Evolutionary conservation across 2,329 filamentous ascomycete genomes (phyloP), one percentile per base, ranked within the genome.

Genomic region (Stagonosporopsis vannaccii): DNA sequence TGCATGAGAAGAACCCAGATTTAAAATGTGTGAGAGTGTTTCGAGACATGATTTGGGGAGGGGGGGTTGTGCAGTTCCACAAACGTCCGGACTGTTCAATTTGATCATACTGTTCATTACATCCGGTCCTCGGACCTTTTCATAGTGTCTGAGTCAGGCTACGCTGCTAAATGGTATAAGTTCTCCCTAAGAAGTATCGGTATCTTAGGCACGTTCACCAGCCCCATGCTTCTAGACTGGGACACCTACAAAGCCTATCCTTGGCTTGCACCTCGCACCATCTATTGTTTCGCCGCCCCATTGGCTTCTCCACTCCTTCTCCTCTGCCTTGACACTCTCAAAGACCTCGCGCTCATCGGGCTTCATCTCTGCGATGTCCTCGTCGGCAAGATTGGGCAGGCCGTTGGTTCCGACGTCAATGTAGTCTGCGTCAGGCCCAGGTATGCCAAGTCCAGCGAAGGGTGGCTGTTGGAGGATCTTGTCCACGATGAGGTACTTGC

Each of bases 311-410:
- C 92, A 98, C 50, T 83, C 77, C 58, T 78, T 75, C 75, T 97
- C 91, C 51, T 83, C 81, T 11, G 78, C 77, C 47, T 87, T 79
- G 3, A 91, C 88, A 49, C 84, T 80, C 46, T 92, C 81, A 60
- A 97, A 92, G 0, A 90, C 89, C 33, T 81, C 78, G 33, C 89
- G 85, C 73, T 91, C 95, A 60, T 91, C 87, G 1, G 83, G 75
- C 1, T 89, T 89, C 56, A 93, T 80, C 56, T 89, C 81, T 26
- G 85, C 83, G 54, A 85, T 80, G 60, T 92, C 81, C 9, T 91
- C 89, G 45, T 87, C 82, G 1, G 87, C 76, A 6, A 92, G 81
- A 37, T 84, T 81, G n/a, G 80, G 79, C 8, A 93, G 79, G 3
- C 90, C 89, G 63, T 78, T 80, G 2, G 75, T 68, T 12, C 80